These are phyloP conservation scores for Lojkania enalia DNA, from an alignment of 2,329 filamentous ascomycete genomes.

Conservation along the genomic window DNA sequence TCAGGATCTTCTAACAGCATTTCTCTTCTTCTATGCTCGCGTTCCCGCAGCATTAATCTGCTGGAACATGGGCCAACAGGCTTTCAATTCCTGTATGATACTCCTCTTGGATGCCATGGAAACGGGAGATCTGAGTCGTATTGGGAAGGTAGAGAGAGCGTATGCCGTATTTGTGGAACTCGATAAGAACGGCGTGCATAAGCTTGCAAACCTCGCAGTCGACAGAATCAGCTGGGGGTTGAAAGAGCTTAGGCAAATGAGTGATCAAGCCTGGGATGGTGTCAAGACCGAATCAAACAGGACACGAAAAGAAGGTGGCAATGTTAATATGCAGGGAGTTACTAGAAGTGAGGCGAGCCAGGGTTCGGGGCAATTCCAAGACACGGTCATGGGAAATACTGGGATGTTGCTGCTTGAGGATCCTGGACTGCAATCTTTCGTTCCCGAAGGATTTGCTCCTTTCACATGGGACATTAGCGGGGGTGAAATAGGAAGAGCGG, in stretches of 20 bases:
- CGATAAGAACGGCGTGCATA: conserved; percentile 48
- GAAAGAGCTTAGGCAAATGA: conserved; percentile 21
- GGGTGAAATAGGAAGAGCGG: conserved; percentile 8
- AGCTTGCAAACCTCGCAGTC: conserved; percentile 51
- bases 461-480: conserved; percentile 33
- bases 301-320: background rate
- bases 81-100: conserved; percentile 56
- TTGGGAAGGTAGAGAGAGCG: conserved; percentile 46
- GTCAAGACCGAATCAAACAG: background rate
- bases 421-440: conserved; percentile 46
- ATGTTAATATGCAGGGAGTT: background rate
- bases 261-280: conserved; percentile 17
- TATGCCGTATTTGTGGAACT: conserved; percentile 50
- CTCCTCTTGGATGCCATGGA: conserved; percentile 53
- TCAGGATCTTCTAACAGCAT: conserved; percentile 48
- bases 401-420: conserved; percentile 55
- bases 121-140: conserved; percentile 41
- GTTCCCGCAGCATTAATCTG: conserved; percentile 50
- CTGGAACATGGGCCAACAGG: conserved; percentile 55
- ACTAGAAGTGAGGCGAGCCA: background rate
- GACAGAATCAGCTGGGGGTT: conserved; percentile 43
- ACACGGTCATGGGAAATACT: conserved; percentile 52
- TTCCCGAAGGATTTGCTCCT: conserved; percentile 38
- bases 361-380: conserved; percentile 17
- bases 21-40: conserved; percentile 52